These are phyloP conservation scores for Aspergillus uvarum DNA, from an alignment of 2,329 filamentous ascomycete species.

Conservation along the genomic window DNA sequence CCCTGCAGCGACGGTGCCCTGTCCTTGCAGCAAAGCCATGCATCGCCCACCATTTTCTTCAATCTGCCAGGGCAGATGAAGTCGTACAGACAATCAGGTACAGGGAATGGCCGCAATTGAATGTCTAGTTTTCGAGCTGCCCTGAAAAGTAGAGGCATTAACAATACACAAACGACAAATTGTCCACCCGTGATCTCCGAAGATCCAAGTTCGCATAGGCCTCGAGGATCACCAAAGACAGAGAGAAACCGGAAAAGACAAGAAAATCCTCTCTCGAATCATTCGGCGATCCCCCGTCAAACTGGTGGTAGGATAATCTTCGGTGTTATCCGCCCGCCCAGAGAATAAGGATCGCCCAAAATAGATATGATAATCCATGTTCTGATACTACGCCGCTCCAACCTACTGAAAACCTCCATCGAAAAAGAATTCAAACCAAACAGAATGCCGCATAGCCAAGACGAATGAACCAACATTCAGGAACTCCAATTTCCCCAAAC, in stretches of 20 bases:
- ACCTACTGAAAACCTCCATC: not conserved
- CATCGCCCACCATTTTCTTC: not conserved
- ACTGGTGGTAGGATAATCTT: conserved; percentile 6
- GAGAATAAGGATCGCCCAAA: conserved; percentile 1
- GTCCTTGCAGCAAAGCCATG: not conserved
- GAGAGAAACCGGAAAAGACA: not conserved
- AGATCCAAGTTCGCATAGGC: not conserved
- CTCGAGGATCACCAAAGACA: not conserved
- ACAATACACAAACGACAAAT: too few relatives aligned
- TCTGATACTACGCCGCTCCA: not conserved
- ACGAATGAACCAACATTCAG: not conserved
- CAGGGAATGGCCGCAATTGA: not conserved
- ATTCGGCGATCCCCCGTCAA: conserved; percentile 1
- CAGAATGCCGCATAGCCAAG: too few relatives aligned
- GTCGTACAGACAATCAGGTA: not conserved
- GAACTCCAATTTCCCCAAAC: not conserved
- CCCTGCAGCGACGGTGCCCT: conserved; percentile 8
- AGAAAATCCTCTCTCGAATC: not conserved
- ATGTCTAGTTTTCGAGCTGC: too few relatives aligned
- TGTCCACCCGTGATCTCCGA: not conserved
- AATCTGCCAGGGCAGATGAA: not conserved
- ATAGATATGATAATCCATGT: not conserved
- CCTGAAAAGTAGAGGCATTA: too few relatives aligned
- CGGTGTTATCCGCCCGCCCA: not conserved
- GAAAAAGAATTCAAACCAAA: not conserved